Evolutionary conservation across 768 basidiomycete species (phyloP).

Genomic region (Strobilomyces confusus): DNA sequence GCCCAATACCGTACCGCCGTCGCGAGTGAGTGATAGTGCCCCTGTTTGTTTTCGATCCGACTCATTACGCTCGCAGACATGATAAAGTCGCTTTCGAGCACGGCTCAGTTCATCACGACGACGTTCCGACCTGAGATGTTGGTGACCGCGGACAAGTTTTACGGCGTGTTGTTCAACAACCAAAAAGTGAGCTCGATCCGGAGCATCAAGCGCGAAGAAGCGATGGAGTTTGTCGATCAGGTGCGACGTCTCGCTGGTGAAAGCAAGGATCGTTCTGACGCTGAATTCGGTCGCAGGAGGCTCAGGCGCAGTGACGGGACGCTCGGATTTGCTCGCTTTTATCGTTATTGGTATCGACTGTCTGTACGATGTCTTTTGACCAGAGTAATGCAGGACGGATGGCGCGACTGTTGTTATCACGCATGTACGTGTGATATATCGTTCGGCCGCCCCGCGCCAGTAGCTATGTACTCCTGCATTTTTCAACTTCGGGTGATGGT

Average conservation of each 20-base stretch:
- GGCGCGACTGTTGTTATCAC: no score
- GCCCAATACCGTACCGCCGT: constrained; percentile 98
- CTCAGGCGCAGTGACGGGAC: constrained; percentile 39
- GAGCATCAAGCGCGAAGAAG: constrained; percentile 85
- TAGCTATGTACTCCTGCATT: no score
- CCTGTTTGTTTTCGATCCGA: constrained; percentile 35
- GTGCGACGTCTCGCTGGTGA: constrained; percentile 32
- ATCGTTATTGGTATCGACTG: constrained; percentile 21
- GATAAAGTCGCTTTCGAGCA: constrained; percentile 86
- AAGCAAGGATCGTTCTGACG: not conserved
- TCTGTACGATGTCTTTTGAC: not conserved
- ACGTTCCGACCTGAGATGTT: constrained; percentile 99
- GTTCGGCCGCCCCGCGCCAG: no score
- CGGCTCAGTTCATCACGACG: constrained; percentile 96
- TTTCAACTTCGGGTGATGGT: no score
- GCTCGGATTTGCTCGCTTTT: not conserved
- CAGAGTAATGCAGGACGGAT: no score
- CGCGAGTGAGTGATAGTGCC: constrained; percentile 56
- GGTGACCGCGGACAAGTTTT: constrained; percentile 93
- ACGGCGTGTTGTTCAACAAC: constrained; percentile 94
- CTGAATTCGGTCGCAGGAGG: constrained; percentile 34
- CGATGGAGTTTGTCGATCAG: constrained; percentile 93
- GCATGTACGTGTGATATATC: no score
- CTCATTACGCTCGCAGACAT: constrained; percentile 39
- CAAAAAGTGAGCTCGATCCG: constrained; percentile 92